A percentile compares a stretch with the other conserved stretches of the same genome.
Conservation (phyloP, 768 basidiomycete species). For the Boletus rex-veris region DNA sequence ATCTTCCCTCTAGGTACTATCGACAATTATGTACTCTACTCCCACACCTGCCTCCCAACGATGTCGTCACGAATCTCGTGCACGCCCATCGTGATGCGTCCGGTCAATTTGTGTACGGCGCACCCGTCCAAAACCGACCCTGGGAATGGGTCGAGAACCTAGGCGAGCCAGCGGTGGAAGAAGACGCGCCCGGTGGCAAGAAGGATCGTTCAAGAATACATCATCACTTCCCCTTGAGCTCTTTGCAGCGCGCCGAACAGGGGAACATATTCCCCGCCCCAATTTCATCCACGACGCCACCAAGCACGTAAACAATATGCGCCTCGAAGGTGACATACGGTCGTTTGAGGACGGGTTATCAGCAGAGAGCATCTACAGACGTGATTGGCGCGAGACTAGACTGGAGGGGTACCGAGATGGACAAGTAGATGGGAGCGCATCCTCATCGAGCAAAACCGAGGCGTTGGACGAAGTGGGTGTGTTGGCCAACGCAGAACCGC, state of each 20-base stretch:
- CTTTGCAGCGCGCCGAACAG: constrained; percentile 63
- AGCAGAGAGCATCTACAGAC: constrained; percentile 60
- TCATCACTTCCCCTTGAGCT: constrained; percentile 69
- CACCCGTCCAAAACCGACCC: constrained; percentile 65
- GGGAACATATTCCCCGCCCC: constrained; percentile 43
- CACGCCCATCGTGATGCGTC: constrained; percentile 53
- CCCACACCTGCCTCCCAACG: constrained; percentile 48
- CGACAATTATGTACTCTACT: constrained; percentile 58
- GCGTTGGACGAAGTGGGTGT: constrained; percentile 29
- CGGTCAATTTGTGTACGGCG: constrained; percentile 49
- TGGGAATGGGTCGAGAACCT: constrained; percentile 88
- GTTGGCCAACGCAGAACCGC: constrained; percentile 22
- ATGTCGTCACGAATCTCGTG: constrained; percentile 53
- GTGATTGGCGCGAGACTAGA: constrained; percentile 78
- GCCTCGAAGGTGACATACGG: constrained; percentile 45
- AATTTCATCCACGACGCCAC: background rate
- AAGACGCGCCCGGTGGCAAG: constrained; percentile 39
- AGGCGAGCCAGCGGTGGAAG: constrained; percentile 43
- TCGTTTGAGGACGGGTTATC: constrained; percentile 64
- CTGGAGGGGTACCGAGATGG: constrained; percentile 26
- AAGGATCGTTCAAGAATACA: constrained; percentile 57
- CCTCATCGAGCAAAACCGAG: constrained; percentile 16
- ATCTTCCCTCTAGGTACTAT: constrained; percentile 55
- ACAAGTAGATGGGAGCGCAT: constrained; percentile 7
- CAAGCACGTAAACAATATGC: constrained; percentile 12